A percentile compares a stretch with the other conserved stretches of the same genome.
Conservation (phyloP, 305 asterid species). For the Solanum hybrid region DNA sequence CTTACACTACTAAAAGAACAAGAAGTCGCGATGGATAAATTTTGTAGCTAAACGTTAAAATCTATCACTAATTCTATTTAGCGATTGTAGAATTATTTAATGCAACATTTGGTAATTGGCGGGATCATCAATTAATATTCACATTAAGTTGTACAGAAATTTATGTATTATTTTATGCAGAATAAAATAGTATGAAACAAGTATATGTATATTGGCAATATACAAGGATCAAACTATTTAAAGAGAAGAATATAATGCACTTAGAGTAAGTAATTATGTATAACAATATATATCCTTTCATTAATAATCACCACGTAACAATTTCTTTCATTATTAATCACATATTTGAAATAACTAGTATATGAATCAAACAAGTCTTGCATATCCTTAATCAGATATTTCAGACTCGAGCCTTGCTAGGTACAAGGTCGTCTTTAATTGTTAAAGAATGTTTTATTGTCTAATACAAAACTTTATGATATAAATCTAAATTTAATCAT, state of each 20-base stretch:
- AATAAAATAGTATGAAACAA: neutral
- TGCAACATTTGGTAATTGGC: neutral
- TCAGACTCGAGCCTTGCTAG: fast-evolving
- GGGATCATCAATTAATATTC: no score
- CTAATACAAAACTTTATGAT: fast-evolving
- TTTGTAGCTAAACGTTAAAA: neutral
- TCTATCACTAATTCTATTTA: neutral
- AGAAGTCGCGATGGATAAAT: neutral
- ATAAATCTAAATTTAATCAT: neutral
- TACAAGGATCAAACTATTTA: neutral
- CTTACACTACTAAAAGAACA: neutral
- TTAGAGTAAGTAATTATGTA: neutral
- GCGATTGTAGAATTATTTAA: neutral
- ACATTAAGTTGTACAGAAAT: neutral
- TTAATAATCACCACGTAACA: neutral
- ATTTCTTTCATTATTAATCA: neutral
- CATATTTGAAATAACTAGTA: neutral
- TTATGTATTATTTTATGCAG: neutral
- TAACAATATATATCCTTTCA: neutral
- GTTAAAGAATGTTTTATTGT: fast-evolving
- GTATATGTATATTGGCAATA: neutral
- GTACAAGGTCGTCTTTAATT: neutral
- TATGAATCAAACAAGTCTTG: neutral
- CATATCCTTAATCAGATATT: neutral
- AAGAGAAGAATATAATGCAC: neutral